Conservation (phyloP, 768 basidiomycete species). For the Rhizopogon sp. region DNA sequence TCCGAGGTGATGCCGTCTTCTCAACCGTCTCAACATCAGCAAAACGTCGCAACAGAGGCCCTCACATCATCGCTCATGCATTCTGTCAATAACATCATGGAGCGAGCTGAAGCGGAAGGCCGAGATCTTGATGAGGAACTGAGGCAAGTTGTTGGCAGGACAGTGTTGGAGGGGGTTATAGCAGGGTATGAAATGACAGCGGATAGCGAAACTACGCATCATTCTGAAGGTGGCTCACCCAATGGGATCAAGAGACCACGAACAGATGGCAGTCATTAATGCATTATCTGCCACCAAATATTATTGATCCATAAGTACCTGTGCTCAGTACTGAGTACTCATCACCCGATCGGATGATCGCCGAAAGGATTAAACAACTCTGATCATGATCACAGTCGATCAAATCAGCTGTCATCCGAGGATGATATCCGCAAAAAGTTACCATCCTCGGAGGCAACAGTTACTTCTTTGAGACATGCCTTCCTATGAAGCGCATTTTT, state of each 20-base stretch:
- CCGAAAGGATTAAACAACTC: constrained; percentile 12
- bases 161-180: constrained; percentile 62
- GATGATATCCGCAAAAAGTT: constrained; percentile 10
- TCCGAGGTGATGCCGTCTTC: constrained; percentile 6
- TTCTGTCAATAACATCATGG: constrained; percentile 65
- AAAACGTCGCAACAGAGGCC: constrained; percentile 63
- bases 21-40: constrained; percentile 58
- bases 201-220: constrained; percentile 5
- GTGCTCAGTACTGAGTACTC: neutral
- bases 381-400: constrained; percentile 33
- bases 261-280: constrained; percentile 14
- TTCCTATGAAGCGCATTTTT: neutral
- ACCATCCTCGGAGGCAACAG: constrained; percentile 4
- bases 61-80: constrained; percentile 65
- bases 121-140: constrained; percentile 66
- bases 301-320: too few relatives aligned
- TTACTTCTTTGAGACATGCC: constrained; percentile 2
- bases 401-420: constrained; percentile 18
- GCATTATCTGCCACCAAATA: neutral
- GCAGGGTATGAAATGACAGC: constrained; percentile 53
- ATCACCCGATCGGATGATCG: constrained; percentile 11
- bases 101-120: constrained; percentile 49
- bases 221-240: constrained; percentile 7
- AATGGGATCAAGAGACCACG: constrained; percentile 19
- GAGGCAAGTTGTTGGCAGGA: constrained; percentile 50